Percentiles rank a stretch among this genome's conserved stretches.
Conservation (phyloP, 208 protist genomes). For the Wallacemonas collosoma region DNA sequence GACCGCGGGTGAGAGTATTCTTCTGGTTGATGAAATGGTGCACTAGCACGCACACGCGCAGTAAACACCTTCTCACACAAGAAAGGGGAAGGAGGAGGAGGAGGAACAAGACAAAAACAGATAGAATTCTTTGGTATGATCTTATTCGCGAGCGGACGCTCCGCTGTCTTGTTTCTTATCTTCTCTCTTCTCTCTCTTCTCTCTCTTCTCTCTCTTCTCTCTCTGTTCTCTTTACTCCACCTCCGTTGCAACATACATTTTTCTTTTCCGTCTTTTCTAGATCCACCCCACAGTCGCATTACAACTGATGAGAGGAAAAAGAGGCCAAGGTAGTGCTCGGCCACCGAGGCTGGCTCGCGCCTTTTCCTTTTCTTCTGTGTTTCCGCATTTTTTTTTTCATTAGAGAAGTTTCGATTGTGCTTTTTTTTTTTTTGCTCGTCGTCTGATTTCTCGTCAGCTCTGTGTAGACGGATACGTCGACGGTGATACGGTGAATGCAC, state of each 20-base stretch:
- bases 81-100: background rate
- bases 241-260: constrained; percentile 11
- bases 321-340: background rate
- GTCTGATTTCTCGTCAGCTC: background rate
- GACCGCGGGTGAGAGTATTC: constrained; percentile 77
- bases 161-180: background rate
- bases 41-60: constrained; percentile 7
- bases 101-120: no score
- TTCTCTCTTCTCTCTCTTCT: constrained; percentile 13
- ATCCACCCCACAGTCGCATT: background rate
- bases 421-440: constrained; percentile 9
- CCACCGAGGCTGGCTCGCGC: no score
- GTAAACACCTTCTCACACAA: background rate
- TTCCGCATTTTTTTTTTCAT: constrained; percentile 5
- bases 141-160: background rate
- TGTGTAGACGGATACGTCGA: no score
- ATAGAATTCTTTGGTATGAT: no score
- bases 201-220: background rate
- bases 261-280: constrained; percentile 11
- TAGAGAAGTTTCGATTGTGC: background rate
- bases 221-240: constrained; percentile 16
- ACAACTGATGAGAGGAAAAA: background rate
- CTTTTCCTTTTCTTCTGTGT: background rate
- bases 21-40: constrained; percentile 71
- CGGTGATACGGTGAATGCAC: no score